Conservation (phyloP, 208 protist genomes). For the Leptomonas seymouri region DNA sequence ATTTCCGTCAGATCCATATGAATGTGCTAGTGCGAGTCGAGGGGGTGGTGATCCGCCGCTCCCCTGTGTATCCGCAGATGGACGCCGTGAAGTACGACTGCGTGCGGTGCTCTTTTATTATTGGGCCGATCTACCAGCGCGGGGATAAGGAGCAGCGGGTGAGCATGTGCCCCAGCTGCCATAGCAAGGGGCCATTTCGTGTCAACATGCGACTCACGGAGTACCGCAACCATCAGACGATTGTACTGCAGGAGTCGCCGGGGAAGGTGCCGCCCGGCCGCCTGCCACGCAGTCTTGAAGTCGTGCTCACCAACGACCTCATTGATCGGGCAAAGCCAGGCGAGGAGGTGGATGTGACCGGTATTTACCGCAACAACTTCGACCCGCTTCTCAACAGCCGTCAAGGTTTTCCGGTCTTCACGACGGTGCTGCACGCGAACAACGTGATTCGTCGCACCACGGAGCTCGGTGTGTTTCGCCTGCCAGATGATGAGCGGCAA, state of each 20-base stretch:
- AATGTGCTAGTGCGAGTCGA: slow-evolving; percentile 97
- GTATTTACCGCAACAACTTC: slow-evolving; percentile 99
- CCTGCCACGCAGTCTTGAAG: slow-evolving; percentile 98
- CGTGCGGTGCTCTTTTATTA: slow-evolving; percentile 92
- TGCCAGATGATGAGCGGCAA: slow-evolving; percentile 90
- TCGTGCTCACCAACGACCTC: slow-evolving; percentile 98
- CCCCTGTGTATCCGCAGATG: slow-evolving; percentile 98
- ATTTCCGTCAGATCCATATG: slow-evolving; percentile 98
- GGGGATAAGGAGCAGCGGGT: slow-evolving; percentile 88
- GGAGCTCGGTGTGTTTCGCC: slow-evolving; percentile 78
- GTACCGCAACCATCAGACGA: slow-evolving; percentile 99
- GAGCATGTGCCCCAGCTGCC: slow-evolving; percentile 91
- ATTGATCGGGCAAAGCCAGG: slow-evolving; percentile 98
- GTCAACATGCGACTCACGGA: slow-evolving; percentile 97
- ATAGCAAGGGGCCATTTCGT: slow-evolving; percentile 95
- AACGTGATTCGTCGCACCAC: slow-evolving; percentile 93
- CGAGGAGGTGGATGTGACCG: slow-evolving; percentile 98
- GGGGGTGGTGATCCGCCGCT: slow-evolving; percentile 99
- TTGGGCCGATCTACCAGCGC: slow-evolving; percentile 93
- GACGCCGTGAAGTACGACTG: slow-evolving; percentile 98
- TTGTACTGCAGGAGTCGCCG: slow-evolving; percentile 98
- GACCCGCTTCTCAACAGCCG: slow-evolving; percentile 97
- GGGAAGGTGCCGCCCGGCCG: slow-evolving; percentile 98
- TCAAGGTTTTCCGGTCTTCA: slow-evolving; percentile 99
- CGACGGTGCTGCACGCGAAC: slow-evolving; percentile 98